These are phyloP conservation scores for Spirogloea muscicola DNA, from an alignment of 139 green algal genomes.

Conservation along the genomic window DNA sequence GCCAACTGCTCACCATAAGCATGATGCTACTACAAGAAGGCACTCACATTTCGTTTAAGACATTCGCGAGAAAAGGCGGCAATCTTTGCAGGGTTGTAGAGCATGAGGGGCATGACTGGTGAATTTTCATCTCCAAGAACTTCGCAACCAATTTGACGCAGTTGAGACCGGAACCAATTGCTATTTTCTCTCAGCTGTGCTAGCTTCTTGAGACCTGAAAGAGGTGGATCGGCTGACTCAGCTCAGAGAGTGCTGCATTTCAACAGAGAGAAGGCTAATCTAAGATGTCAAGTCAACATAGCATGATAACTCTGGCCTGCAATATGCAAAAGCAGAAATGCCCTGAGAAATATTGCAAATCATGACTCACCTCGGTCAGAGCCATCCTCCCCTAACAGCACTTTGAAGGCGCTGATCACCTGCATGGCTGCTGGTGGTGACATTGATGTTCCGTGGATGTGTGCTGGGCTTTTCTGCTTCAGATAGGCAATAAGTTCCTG, in stretches of 20 bases:
- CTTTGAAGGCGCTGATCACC: constrained; percentile 66
- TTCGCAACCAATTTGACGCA: constrained; percentile 76
- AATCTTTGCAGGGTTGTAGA: constrained; percentile 86
- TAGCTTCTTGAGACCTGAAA: constrained; percentile 68
- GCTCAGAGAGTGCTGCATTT: not conserved
- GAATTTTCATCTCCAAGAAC: constrained; percentile 92
- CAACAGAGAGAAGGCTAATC: not conserved
- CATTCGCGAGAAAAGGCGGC: constrained; percentile 68
- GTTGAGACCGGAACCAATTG: constrained; percentile 83
- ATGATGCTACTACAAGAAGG: not conserved
- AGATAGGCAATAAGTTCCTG: constrained; percentile 75
- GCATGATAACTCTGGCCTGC: not conserved
- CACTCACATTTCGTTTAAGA: constrained; percentile 56
- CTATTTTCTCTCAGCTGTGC: constrained; percentile 80
- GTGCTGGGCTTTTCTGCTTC: constrained; percentile 60
- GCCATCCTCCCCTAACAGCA: constrained; percentile 70
- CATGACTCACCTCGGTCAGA: constrained; percentile 49
- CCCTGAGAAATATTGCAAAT: constrained; percentile 3
- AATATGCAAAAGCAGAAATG: not conserved
- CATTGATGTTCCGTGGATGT: constrained; percentile 85
- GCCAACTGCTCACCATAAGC: not conserved
- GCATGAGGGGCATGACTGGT: constrained; percentile 97
- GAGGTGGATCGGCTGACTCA: not conserved
- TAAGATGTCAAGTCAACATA: not conserved
- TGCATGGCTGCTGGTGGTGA: constrained; percentile 69